These are phyloP conservation scores for Trebouxia sp. DNA, from an alignment of 139 green algal genomes.

Conservation along the genomic window DNA sequence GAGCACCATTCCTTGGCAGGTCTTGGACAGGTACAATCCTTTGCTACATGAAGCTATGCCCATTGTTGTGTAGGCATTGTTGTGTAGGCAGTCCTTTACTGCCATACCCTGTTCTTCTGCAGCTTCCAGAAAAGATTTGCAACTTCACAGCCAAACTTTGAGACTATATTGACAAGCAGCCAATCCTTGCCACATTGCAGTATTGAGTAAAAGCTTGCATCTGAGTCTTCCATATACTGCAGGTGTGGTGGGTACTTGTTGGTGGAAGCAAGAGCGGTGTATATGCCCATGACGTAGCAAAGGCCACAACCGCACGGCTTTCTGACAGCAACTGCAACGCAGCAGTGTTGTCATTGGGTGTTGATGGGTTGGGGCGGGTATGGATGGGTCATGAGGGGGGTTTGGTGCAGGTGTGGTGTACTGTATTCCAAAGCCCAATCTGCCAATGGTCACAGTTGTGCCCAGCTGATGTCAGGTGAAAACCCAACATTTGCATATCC, in stretches of 20 bases:
- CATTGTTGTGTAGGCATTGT: no score
- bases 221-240: no score
- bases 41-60: no score
- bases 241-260: neutral
- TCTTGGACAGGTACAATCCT: neutral
- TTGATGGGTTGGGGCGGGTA: neutral
- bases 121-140: no score
- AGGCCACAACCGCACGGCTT: neutral
- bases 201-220: no score
- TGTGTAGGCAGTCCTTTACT: no score
- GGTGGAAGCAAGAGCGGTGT: neutral
- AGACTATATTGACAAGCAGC: no score
- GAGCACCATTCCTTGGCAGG: neutral
- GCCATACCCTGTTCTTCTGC: no score
- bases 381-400: neutral
- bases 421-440: neutral
- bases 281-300: neutral
- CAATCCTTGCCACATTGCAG: no score
- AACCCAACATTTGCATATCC: neutral
- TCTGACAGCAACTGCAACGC: neutral
- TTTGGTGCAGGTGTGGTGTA: neutral
- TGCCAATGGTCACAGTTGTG: neutral
- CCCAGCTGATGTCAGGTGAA: slow-evolving; percentile 1
- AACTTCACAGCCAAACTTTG: no score
- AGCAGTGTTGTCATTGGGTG: neutral